phyloP scores from a whole-genome alignment of 2,329 filamentous ascomycete genomes.

The Venturia aucupariae region DNA sequence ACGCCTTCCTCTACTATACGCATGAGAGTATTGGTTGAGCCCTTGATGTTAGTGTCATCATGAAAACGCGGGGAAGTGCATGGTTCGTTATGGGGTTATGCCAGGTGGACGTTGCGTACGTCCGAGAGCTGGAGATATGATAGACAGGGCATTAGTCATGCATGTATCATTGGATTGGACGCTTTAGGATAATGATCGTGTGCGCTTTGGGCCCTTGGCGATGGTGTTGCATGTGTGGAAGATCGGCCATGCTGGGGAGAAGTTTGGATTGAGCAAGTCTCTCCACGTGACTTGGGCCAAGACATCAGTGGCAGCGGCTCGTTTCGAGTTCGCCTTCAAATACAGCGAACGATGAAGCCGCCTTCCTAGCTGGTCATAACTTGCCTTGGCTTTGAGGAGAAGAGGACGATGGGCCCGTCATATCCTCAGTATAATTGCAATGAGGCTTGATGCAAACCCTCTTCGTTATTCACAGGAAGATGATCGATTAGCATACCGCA shows the following conservation, averaged over 20 bases:
- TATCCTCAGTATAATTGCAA: background rate
- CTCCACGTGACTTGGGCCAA: too few species aligned
- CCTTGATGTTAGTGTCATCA: background rate
- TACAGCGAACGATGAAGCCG: background rate
- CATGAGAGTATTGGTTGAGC: background rate
- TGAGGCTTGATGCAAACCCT: background rate
- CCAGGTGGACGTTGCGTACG: background rate
- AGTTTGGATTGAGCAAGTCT: too few species aligned
- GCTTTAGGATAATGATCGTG: background rate
- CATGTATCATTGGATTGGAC: too few species aligned
- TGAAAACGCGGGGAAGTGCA: slow-evolving; percentile 3
- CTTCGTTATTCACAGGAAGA: background rate
- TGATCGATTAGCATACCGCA: background rate
- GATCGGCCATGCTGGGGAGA: too few species aligned
- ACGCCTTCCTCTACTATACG: background rate
- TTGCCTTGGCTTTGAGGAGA: background rate
- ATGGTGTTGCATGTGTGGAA: background rate
- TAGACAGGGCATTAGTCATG: background rate
- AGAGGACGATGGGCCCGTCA: background rate
- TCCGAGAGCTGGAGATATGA: background rate
- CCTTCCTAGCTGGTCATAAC: background rate
- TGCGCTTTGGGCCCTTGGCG: background rate
- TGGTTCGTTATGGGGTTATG: background rate
- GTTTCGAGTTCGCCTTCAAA: background rate
- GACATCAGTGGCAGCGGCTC: too few species aligned